These are phyloP conservation scores for Cyberlindnera petersonii DNA, from an alignment of 805 yeast species.

Conservation along the genomic window DNA sequence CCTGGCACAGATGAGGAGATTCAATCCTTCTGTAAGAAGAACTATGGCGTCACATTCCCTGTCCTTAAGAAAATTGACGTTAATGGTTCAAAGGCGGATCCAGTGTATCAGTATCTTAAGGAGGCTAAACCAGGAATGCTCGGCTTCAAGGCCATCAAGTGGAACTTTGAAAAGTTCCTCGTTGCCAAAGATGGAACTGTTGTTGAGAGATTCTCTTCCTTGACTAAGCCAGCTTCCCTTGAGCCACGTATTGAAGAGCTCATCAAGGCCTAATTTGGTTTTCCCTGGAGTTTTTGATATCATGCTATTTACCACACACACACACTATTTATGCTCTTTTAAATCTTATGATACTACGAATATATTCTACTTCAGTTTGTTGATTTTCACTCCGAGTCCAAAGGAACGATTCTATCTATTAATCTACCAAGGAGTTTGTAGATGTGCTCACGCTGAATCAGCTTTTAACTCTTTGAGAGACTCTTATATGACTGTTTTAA, in stretches of 20 bases:
- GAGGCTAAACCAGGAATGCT: conserved; percentile 52
- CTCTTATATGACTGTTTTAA: too few species aligned
- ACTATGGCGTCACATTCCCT: conserved; percentile 92
- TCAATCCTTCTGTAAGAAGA: conserved; percentile 66
- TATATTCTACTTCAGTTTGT: too few species aligned
- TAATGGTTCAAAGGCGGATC: conserved; percentile 80
- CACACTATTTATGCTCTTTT: too few species aligned
- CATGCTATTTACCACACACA: not conserved
- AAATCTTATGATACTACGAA: too few species aligned
- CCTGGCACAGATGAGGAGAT: conserved; percentile 68
- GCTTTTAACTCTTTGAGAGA: too few species aligned
- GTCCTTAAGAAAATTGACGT: conserved; percentile 83
- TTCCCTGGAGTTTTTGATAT: not conserved
- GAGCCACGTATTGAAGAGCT: conserved; percentile 56
- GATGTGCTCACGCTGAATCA: too few species aligned
- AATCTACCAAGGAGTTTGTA: too few species aligned
- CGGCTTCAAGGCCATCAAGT: conserved; percentile 64
- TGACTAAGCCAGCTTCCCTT: conserved; percentile 61
- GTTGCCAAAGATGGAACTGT: conserved; percentile 61
- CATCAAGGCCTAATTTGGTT: conserved; percentile 30
- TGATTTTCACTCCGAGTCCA: too few species aligned
- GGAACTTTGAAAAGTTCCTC: conserved; percentile 80
- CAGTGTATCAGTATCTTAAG: conserved; percentile 78
- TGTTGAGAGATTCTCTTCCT: conserved; percentile 57
- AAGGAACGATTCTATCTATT: too few species aligned